These are phyloP conservation scores for Lepiota brunneoincarnata DNA, from an alignment of 768 basidiomycete species.

Conservation along the genomic window DNA sequence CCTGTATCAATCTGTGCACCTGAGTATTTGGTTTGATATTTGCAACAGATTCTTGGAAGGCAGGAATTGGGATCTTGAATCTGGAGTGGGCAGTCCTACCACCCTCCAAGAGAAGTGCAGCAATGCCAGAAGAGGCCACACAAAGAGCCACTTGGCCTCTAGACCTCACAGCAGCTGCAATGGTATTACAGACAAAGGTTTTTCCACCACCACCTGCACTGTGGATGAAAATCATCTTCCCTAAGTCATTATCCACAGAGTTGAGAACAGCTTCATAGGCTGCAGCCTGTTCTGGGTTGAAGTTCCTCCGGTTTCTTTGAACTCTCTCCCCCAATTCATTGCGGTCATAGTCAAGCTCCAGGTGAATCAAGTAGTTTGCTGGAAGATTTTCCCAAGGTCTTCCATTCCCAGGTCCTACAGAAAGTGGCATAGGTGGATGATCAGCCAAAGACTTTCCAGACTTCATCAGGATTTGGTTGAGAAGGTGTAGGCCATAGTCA, in stretches of 20 bases:
- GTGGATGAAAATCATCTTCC: conserved; percentile 34
- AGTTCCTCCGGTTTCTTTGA: background rate
- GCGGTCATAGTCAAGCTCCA: conserved; percentile 28
- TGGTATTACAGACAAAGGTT: conserved; percentile 38
- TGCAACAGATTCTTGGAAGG: background rate
- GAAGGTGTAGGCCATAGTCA: no score
- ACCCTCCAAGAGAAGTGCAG: conserved; percentile 12
- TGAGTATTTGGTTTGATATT: background rate
- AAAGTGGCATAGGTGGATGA: conserved; percentile 30
- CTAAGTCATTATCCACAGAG: conserved; percentile 19
- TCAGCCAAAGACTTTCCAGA: conserved; percentile 20
- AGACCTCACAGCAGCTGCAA: conserved; percentile 25
- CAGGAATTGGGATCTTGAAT: background rate
- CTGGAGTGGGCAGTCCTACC: background rate
- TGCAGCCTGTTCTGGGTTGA: conserved; percentile 26
- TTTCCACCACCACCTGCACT: conserved; percentile 44
- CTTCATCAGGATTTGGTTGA: conserved; percentile 24
- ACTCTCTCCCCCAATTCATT: background rate
- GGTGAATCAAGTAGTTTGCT: conserved; percentile 27
- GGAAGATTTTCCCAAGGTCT: conserved; percentile 22
- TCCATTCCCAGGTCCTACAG: background rate
- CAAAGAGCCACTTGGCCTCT: conserved; percentile 35
- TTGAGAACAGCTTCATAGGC: conserved; percentile 27
- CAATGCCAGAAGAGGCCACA: conserved; percentile 49
- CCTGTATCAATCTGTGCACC: no score